Conservation (phyloP, 345 rosid species). For the Salix viminalis region DNA sequence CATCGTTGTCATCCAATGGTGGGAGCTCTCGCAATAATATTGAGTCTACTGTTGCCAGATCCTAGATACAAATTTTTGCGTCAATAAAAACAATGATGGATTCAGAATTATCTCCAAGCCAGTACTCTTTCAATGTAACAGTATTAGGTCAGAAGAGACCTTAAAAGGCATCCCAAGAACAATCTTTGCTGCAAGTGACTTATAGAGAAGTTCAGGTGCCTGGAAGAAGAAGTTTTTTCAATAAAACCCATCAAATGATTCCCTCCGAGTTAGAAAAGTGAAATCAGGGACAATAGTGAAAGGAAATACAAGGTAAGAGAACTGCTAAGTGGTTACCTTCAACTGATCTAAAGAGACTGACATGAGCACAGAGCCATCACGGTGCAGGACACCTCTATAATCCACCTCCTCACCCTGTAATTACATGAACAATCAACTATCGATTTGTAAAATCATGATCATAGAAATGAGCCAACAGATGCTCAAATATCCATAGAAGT, state of each 20-base stretch:
- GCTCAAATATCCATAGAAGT: not conserved
- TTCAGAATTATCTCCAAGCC: not conserved
- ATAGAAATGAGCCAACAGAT: not conserved
- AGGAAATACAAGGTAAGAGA: constrained; percentile 1
- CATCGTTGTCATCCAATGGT: constrained; percentile 67
- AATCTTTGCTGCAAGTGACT: constrained; percentile 88
- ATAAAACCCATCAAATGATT: not conserved
- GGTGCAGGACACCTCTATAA: constrained; percentile 89
- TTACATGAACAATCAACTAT: constrained; percentile 14
- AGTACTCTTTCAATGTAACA: constrained; percentile 5
- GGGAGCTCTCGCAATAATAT: constrained; percentile 85
- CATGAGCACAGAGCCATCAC: constrained; percentile 97
- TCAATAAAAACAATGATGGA: constrained; percentile 14
- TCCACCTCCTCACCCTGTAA: constrained; percentile 89
- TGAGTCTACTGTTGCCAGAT: constrained; percentile 91
- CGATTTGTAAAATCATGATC: constrained; percentile 2
- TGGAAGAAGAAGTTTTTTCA: constrained; percentile 19
- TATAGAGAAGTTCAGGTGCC: constrained; percentile 86
- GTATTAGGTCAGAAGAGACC: constrained; percentile 40
- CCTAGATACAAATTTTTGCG: constrained; percentile 42
- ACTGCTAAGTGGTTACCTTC: constrained; percentile 43
- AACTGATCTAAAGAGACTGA: constrained; percentile 74
- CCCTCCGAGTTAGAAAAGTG: not conserved
- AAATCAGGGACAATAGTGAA: not conserved
- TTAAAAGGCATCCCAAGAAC: constrained; percentile 95